A percentile compares a stretch with the other conserved stretches of the same genome.
phyloP scores from a whole-genome alignment of 305 asterid genomes.

The Euphrasia arctica region DNA sequence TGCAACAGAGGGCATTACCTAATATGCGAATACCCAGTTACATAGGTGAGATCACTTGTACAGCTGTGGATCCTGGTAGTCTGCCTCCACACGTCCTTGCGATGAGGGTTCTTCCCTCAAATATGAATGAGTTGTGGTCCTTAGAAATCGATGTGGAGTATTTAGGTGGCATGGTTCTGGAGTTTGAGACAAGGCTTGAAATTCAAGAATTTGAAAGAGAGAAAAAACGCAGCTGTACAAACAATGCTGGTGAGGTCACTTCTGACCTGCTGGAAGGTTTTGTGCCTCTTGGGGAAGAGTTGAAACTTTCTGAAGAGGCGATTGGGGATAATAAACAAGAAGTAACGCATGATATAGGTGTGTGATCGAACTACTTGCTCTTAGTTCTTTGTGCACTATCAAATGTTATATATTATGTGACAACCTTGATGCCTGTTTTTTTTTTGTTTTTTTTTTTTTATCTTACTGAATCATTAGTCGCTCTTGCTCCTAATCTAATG shows the following conservation, averaged over 20 bases:
- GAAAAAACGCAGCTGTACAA: conserved; percentile 39
- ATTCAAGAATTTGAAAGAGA: conserved; percentile 67
- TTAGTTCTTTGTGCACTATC: conserved; percentile 21
- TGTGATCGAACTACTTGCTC: conserved; percentile 22
- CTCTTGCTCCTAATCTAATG: conserved; percentile 8
- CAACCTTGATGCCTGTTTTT: not conserved
- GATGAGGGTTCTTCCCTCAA: conserved; percentile 84
- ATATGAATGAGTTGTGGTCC: conserved; percentile 82
- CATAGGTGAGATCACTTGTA: conserved; percentile 80
- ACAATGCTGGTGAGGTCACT: conserved; percentile 55
- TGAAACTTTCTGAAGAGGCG: conserved; percentile 52
- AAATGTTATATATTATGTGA: conserved; percentile 20
- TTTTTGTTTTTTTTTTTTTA: no score
- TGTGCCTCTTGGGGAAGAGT: conserved; percentile 50
- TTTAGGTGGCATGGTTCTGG: conserved; percentile 71
- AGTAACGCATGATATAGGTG: conserved; percentile 51
- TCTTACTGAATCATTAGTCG: not conserved
- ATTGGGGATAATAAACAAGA: conserved; percentile 37
- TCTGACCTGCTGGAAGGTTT: conserved; percentile 79
- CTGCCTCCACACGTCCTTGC: conserved; percentile 87
- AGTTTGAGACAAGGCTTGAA: conserved; percentile 83
- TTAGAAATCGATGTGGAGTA: conserved; percentile 81
- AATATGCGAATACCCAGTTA: conserved; percentile 79
- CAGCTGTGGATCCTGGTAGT: conserved; percentile 73
- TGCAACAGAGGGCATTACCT: conserved; percentile 64